Evolutionary conservation across 805 yeast species (phyloP).

Genomic region (Babjeviella inositovora): DNA sequence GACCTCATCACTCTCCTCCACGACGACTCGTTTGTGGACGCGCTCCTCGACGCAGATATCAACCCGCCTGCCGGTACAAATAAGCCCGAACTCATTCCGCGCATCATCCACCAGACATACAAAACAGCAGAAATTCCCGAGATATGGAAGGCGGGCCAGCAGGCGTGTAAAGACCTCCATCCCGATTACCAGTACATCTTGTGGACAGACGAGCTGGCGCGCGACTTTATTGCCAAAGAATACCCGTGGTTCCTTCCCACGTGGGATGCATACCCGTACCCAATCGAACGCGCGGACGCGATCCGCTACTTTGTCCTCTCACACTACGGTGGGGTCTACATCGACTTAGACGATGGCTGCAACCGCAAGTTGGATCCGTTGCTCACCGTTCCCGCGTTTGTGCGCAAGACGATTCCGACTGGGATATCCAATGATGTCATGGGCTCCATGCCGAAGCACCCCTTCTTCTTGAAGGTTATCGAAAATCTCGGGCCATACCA

Average conservation of each 20-base stretch:
- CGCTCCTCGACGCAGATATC: conserved; percentile 44
- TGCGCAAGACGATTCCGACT: conserved; percentile 75
- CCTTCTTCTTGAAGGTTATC: conserved; percentile 61
- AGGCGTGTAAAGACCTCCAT: conserved; percentile 60
- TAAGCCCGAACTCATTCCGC: conserved; percentile 55
- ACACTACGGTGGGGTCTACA: conserved; percentile 81
- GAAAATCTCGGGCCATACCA: conserved; percentile 48
- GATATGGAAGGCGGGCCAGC: conserved; percentile 66
- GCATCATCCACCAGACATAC: conserved; percentile 88
- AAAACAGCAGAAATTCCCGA: conserved; percentile 69
- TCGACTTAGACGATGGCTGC: conserved; percentile 87
- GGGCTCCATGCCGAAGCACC: conserved; percentile 81
- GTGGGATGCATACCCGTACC: conserved; percentile 64
- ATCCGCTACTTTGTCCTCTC: conserved; percentile 72
- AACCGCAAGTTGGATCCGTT: conserved; percentile 65
- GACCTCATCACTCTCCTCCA: conserved; percentile 63
- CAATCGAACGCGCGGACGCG: conserved; percentile 83
- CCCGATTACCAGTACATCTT: conserved; percentile 79
- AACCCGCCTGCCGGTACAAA: conserved; percentile 27
- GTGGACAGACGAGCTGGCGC: conserved; percentile 82
- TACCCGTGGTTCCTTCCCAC: conserved; percentile 79
- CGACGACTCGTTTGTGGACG: conserved; percentile 56
- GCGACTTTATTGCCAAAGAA: conserved; percentile 61
- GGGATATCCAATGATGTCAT: conserved; percentile 88
- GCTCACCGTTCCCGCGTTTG: conserved; percentile 70